Percentiles rank a stretch among this genome's conserved stretches.
Conservation (phyloP, 768 basidiomycete genomes). For the Favolaschia claudopus region DNA sequence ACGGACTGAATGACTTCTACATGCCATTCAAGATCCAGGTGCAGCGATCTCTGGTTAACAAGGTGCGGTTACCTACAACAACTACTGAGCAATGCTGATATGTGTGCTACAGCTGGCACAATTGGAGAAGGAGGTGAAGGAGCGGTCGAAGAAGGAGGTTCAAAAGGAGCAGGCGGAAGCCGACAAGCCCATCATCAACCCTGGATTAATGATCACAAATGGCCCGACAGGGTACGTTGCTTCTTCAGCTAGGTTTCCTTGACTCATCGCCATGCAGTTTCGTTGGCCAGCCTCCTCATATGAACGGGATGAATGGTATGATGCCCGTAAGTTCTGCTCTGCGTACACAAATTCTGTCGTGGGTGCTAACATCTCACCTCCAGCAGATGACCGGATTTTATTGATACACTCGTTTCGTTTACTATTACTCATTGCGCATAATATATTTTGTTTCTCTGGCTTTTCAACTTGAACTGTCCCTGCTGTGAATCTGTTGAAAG, state of each 20-base stretch:
- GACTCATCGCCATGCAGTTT: conserved; percentile 48
- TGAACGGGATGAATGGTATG: conserved; percentile 81
- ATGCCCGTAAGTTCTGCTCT: conserved; percentile 64
- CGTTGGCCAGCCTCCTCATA: conserved; percentile 69
- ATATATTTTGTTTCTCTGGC: conserved; percentile 13
- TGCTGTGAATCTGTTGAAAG: no score
- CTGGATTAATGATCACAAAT: conserved; percentile 79
- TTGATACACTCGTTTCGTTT: conserved; percentile 14
- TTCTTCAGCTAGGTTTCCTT: conserved; percentile 12
- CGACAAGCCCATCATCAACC: conserved; percentile 88
- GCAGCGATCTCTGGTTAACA: conserved; percentile 80
- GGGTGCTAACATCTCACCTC: no score
- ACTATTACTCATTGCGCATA: conserved; percentile 18
- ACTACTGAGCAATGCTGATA: conserved; percentile 15
- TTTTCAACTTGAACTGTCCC: no score
- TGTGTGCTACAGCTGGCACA: conserved; percentile 61
- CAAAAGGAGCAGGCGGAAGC: conserved; percentile 92
- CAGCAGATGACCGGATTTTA: conserved; percentile 24
- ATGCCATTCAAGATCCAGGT: conserved; percentile 96
- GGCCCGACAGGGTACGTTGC: conserved; percentile 58
- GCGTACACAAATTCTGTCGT: no score
- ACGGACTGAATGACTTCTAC: conserved; percentile 95
- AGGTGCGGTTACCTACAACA: conserved; percentile 48
- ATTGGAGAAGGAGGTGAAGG: conserved; percentile 90
- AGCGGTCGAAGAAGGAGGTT: conserved; percentile 84